Percentiles rank a stretch among this genome's conserved stretches.
phyloP scores from a whole-genome alignment of 306 rosid species.

The Mimosa pudica region DNA sequence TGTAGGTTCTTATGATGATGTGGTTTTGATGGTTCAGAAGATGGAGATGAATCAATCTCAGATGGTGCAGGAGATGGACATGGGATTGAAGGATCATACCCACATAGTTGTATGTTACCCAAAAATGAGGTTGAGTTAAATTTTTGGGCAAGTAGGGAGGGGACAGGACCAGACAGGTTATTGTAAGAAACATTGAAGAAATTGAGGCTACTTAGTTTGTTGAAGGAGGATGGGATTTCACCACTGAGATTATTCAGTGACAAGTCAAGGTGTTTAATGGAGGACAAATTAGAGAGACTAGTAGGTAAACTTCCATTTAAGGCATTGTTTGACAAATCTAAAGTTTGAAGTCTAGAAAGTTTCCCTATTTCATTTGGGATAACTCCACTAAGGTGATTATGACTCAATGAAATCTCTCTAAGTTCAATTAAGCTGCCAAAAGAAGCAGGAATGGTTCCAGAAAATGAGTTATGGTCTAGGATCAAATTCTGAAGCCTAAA shows the following conservation, averaged over 20 bases:
- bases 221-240: neutral
- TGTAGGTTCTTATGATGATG: neutral
- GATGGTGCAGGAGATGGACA: slow-evolving; percentile 11
- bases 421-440: neutral
- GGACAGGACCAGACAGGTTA: slow-evolving; percentile 11
- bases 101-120: slow-evolving; percentile 3
- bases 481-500: neutral
- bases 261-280: slow-evolving; percentile 2
- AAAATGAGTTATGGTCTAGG: neutral
- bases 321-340: slow-evolving; percentile 3
- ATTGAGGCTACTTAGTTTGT: neutral
- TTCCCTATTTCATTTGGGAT: slow-evolving; percentile 2
- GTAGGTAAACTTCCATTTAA: slow-evolving; percentile 1
- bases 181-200: slow-evolving; percentile 16
- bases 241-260: slow-evolving; percentile 8
- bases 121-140: slow-evolving; percentile 6
- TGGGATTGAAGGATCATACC: neutral
- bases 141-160: neutral
- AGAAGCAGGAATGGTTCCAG: neutral
- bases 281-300: neutral
- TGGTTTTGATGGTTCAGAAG: neutral
- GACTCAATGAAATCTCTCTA: neutral
- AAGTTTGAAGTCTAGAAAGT: neutral
- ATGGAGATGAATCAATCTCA: neutral
- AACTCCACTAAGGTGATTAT: neutral